phyloP scores from a whole-genome alignment of 176 grass and related monocot species.

The Areca catechu region DNA sequence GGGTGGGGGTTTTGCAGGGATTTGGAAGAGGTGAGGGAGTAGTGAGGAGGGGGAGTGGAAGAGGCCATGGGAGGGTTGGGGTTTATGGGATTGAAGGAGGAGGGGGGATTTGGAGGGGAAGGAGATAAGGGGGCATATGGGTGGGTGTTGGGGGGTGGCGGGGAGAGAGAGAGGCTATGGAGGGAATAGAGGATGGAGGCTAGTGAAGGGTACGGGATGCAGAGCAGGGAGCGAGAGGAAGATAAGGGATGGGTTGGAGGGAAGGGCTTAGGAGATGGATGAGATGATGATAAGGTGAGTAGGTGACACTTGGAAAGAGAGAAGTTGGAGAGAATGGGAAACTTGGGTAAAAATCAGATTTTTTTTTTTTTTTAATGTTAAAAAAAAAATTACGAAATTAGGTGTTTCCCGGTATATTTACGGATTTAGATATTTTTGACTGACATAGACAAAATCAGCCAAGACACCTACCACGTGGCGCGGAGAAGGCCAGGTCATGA shows the following conservation, averaged over 20 bases:
- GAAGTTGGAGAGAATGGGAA: background rate
- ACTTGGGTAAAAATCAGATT: no score
- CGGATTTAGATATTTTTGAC: no score
- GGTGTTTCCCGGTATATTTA: no score
- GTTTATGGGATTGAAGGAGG: slow-evolving; percentile 8
- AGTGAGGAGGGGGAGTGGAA: slow-evolving; percentile 39
- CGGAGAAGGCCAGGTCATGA: no score
- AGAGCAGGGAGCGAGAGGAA: background rate
- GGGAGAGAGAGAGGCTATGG: slow-evolving; percentile 46
- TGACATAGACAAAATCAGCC: no score
- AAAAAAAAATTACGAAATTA: no score
- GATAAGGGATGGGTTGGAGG: background rate
- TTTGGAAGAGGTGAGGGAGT: slow-evolving; percentile 51
- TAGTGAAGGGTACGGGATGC: background rate
- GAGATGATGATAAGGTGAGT: background rate
- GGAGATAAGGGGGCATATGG: slow-evolving; percentile 26
- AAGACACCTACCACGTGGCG: no score
- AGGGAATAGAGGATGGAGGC: background rate
- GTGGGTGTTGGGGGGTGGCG: slow-evolving; percentile 17
- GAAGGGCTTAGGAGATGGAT: background rate
- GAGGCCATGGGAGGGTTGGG: slow-evolving; percentile 44
- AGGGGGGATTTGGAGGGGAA: slow-evolving; percentile 6
- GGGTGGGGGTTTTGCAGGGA: slow-evolving; percentile 14
- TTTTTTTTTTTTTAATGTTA: no score
- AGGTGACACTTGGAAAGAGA: background rate